Conservation (phyloP, 495 filamentous ascomycete species). For the Tuber microsphaerosporum region DNA sequence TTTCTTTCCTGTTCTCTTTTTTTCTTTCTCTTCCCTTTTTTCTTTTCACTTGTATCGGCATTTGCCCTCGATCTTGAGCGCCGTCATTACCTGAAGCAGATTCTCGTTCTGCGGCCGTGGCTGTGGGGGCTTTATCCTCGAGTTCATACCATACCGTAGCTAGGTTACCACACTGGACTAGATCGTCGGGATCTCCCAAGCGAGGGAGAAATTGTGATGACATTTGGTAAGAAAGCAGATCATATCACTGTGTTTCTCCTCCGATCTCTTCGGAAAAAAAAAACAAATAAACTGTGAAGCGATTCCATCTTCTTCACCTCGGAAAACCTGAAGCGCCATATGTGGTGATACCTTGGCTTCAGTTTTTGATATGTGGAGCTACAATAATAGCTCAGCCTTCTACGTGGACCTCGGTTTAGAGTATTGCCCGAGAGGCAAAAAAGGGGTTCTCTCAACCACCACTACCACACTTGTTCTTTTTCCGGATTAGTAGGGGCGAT, state of each 20-base stretch:
- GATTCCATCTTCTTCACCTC: background rate
- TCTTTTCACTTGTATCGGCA: background rate
- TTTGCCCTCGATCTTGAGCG: background rate
- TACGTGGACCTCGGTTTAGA: background rate
- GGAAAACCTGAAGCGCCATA: background rate
- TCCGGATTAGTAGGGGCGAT: background rate
- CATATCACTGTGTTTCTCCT: background rate
- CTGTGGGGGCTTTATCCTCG: background rate
- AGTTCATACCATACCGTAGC: background rate
- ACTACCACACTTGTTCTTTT: background rate
- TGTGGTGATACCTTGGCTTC: background rate
- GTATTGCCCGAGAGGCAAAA: background rate
- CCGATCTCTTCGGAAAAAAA: background rate
- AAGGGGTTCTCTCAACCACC: background rate
- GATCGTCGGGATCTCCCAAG: background rate
- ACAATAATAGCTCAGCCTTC: background rate
- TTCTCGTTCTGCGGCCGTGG: background rate
- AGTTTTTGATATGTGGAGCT: background rate
- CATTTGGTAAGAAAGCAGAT: background rate
- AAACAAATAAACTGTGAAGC: background rate
- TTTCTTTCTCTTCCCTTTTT: background rate
- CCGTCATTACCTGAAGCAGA: background rate
- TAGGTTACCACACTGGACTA: background rate
- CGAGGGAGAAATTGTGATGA: background rate
- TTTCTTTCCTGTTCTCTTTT: background rate